Base-by-base conservation (phyloP, 345 rosid species). In the Arabis hirsuta region DNA sequence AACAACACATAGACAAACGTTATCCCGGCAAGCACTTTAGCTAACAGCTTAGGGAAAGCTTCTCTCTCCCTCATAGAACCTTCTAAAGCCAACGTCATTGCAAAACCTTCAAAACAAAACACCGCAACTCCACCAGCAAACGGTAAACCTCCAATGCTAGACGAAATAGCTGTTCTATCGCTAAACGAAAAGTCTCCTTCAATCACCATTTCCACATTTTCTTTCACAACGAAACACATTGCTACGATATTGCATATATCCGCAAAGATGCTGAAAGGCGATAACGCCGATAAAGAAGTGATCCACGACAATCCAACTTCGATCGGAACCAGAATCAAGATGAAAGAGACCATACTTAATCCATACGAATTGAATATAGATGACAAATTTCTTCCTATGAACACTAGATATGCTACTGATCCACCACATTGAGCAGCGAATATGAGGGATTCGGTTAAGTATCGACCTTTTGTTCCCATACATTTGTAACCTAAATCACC, bases 61-160 rank as follows among this genome's bases (percentile, higher is more conserved):
- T 80, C 53, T 66, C 78, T 90, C 3, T 95, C 90, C 70, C 26
- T 92, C 98, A 90, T 90, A 3, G 99, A 95, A 56, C 79, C 69
- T 81, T 95, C 94, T 36, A 95, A 59, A 38, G 96, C 86, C 78
- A 95, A 59, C 0, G 98, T 95, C 99, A 91, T 91, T 2, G 92
- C 96, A 50, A 91, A 91, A 32, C 99, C 99, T 73, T 95, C 96
- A 16, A 95, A 95, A 75, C 97, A 91, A 60, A 88, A 95, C 55
- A 95, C 90, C 0, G 98, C 97, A 90, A 90, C 87, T 50, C 99
- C 99, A 52, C 78, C 86, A 0, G 98, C 99, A 74, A 91, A 90
- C 0, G 96, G 97, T 72, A 95, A 73, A 50, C 90, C 94, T 60
- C 94, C 86, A 6, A 92, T 60, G 22, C 68, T 79, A 44, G 85